Evolutionary conservation across 2,329 filamentous ascomycete genomes (phyloP), one percentile per base, ranked within the genome.

Genomic region (Beauveria rudraprayagi): DNA sequence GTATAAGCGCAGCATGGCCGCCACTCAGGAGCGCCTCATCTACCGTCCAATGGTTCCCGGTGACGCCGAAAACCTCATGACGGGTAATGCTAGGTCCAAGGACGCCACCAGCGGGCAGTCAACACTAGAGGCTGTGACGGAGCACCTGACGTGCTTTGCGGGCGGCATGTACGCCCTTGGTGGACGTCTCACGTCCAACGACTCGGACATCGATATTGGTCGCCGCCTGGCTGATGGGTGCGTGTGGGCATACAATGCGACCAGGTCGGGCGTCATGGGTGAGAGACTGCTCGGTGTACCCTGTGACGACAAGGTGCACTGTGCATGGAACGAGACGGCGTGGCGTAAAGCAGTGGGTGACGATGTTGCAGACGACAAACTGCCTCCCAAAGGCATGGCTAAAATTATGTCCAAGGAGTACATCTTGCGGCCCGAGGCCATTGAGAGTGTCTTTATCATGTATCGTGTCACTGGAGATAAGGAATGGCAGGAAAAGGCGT

Each of bases 21-120:
- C 82, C 0, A 83, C 82, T 0, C 82, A 82, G 48, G 73, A 85
- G 56, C 74, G 90, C 65, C 75, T 91, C 3, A 79, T 92, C 60
- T 92, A 87, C 73, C 82, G 86, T 1, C 89, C 89, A 0, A 85
- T 89, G 79, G 80, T 83, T 1, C 83, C 83, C 0, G 74, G 79
- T 3, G 78, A 81, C 50, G 76, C 79, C 3, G 83, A 91, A 63
- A 84, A 92, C 2, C 78, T 91, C 2, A 78, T 91, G 17, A 77
- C 83, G 0, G 86, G 80, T 14, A 70, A 72, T 9, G 64, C 70
- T 5, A 63, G 68, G 30, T 63, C 67, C 0, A 14, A 26, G 14
- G 40, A 53, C 9, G 19, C 7, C 10, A 17, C 30, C 8, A 11
- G 16, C 37, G 47, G 41, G 7, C 9, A 30, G 16, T 73, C 14